A percentile compares a stretch with the other conserved stretches of the same genome.
These are phyloP conservation scores for Onygenales sp. DNA, from an alignment of 2,329 filamentous ascomycete genomes.

Conservation along the genomic window DNA sequence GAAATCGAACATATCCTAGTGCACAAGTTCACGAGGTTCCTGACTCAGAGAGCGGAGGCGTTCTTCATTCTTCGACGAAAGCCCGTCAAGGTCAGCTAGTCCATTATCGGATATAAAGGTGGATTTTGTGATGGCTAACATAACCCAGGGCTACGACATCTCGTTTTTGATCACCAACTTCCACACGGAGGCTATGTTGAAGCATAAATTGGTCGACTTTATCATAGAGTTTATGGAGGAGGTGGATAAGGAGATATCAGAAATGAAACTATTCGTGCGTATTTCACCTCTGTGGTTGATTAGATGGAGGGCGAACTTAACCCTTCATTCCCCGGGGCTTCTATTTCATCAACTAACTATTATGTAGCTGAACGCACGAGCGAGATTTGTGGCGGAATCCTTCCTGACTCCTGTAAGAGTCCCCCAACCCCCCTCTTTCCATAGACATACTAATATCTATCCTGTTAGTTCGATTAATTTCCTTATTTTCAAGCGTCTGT, in stretches of 20 bases:
- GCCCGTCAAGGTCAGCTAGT: constrained; percentile 66
- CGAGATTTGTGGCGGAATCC: constrained; percentile 95
- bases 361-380: constrained; percentile 78
- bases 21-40: constrained; percentile 95
- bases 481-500: background rate
- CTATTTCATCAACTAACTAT: constrained; percentile 22
- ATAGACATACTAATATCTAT: constrained; percentile 5
- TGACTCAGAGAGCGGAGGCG: constrained; percentile 90
- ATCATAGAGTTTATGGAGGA: constrained; percentile 99
- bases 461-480: constrained; percentile 20
- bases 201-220: constrained; percentile 98
- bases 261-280: constrained; percentile 99
- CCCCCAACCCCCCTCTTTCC: background rate
- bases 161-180: constrained; percentile 98
- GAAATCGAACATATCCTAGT: constrained; percentile 98
- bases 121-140: constrained; percentile 12
- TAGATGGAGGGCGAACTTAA: background rate
- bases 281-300: background rate
- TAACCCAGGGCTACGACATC: constrained; percentile 83
- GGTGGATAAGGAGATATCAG: constrained; percentile 98
- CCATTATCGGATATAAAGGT: constrained; percentile 4
- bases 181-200: constrained; percentile 97
- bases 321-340: background rate
- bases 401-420: constrained; percentile 79
- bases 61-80: constrained; percentile 96